These are phyloP conservation scores for Dactylellina sp. DNA, from an alignment of 2,329 filamentous ascomycete species.

Conservation along the genomic window DNA sequence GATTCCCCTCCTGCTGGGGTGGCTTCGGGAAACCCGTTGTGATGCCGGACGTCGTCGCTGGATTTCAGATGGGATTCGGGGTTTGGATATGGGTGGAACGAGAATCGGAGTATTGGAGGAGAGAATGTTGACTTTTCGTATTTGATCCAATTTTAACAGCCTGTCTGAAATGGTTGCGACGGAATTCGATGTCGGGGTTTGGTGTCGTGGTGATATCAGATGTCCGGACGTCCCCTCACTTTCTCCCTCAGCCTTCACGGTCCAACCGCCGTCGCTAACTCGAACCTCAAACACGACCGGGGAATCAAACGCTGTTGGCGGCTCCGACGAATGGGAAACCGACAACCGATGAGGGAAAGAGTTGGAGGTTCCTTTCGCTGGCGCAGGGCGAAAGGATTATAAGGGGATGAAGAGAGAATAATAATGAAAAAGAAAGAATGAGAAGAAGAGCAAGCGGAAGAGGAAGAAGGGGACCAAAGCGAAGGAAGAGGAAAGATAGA, in stretches of 20 bases:
- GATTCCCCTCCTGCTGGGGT: slow-evolving; percentile 29
- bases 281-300: slow-evolving; percentile 22
- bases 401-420: slow-evolving; percentile 12
- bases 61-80: slow-evolving; percentile 24
- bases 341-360: slow-evolving; percentile 7
- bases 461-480: neutral
- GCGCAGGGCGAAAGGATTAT: slow-evolving; percentile 36
- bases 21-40: slow-evolving; percentile 24
- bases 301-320: slow-evolving; percentile 17
- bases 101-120: neutral
- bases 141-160: slow-evolving; percentile 38
- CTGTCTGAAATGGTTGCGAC: too few relatives aligned
- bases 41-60: slow-evolving; percentile 18
- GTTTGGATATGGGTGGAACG: slow-evolving; percentile 17
- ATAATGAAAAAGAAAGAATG: slow-evolving; percentile 12
- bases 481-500: slow-evolving; percentile 35
- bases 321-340: slow-evolving; percentile 5
- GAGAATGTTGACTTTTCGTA: slow-evolving; percentile 12
- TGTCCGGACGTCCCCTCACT: slow-evolving; percentile 24
- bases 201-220: slow-evolving; percentile 1
- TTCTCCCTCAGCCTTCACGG: slow-evolving; percentile 3
- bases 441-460: slow-evolving; percentile 5
- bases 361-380: slow-evolving; percentile 20
- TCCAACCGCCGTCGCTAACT: slow-evolving; percentile 25
- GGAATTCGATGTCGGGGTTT: slow-evolving; percentile 6